Evolutionary conservation across 1,139 yeast genomes (phyloP).

Genomic region (Candida freyschussii): DNA sequence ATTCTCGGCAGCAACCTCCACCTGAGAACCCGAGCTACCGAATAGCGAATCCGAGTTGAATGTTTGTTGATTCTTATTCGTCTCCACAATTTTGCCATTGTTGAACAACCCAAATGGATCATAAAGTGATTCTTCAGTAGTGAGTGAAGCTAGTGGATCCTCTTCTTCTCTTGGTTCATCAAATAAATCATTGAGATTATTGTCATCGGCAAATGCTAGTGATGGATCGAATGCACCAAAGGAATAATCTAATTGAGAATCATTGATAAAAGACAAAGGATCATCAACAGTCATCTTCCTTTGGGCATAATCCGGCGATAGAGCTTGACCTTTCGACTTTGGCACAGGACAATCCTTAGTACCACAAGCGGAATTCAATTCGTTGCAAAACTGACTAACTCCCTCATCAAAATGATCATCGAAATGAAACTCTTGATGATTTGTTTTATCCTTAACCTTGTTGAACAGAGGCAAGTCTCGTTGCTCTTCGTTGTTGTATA

Average conservation of each 20-base stretch:
- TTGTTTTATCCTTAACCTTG: conserved; percentile 16
- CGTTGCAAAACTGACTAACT: conserved; percentile 62
- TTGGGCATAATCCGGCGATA: conserved; percentile 14
- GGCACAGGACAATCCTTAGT: conserved; percentile 70
- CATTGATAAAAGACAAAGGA: conserved; percentile 43
- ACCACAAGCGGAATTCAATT: conserved; percentile 80
- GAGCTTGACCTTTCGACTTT: conserved; percentile 30
- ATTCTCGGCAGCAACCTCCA: conserved; percentile 4
- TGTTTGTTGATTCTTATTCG: conserved; percentile 1
- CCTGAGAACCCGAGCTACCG: no score
- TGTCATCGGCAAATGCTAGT: conserved; percentile 35
- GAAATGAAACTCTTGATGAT: conserved; percentile 29
- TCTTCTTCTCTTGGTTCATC: conserved; percentile 1
- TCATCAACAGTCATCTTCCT: conserved; percentile 8
- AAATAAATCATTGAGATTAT: conserved; percentile 25
- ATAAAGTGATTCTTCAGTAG: conserved; percentile 62
- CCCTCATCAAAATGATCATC: conserved; percentile 45
- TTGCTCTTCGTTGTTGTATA: conserved; percentile 20
- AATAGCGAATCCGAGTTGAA: conserved; percentile 4
- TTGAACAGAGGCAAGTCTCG: conserved; percentile 20
- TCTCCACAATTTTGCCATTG: not conserved
- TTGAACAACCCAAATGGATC: conserved; percentile 46
- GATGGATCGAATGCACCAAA: conserved; percentile 49
- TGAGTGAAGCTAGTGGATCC: conserved; percentile 20
- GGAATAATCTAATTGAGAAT: conserved; percentile 37